Conservation (phyloP, 2,329 filamentous ascomycete genomes). For the Coniochaeta sp. region DNA sequence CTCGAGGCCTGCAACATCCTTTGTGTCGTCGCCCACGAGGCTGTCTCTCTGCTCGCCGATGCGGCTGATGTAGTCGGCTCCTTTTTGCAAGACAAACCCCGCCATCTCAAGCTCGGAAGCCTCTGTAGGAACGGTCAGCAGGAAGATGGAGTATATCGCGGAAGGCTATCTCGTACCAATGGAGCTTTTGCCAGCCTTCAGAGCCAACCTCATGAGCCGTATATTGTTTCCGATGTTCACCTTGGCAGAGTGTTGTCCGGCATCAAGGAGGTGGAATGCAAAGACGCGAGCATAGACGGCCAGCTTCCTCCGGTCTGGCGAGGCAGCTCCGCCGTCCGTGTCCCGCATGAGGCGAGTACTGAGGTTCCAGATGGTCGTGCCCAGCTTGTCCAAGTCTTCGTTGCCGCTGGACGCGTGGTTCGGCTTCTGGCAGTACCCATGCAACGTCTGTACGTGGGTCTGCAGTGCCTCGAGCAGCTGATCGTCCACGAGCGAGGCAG, state of each 20-base stretch:
- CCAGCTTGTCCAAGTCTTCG: slow-evolving; percentile 46
- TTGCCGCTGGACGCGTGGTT: slow-evolving; percentile 22
- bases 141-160: slow-evolving; percentile 4
- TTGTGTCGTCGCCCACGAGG: slow-evolving; percentile 21
- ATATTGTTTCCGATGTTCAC: slow-evolving; percentile 26
- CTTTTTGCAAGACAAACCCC: slow-evolving; percentile 54
- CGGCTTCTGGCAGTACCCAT: slow-evolving; percentile 20
- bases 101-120: slow-evolving; percentile 49
- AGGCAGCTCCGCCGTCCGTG: slow-evolving; percentile 11
- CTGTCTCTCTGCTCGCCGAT: slow-evolving; percentile 23
- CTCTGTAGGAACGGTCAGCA: slow-evolving; percentile 26
- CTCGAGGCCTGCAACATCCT: slow-evolving; percentile 30
- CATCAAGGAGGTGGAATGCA: slow-evolving; percentile 61
- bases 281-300: slow-evolving; percentile 40
- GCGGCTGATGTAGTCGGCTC: slow-evolving; percentile 46
- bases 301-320: slow-evolving; percentile 19
- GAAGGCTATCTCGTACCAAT: slow-evolving; percentile 37
- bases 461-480: slow-evolving; percentile 33
- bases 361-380: slow-evolving; percentile 59
- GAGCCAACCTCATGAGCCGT: slow-evolving; percentile 57
- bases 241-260: slow-evolving; percentile 29
- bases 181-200: slow-evolving; percentile 59
- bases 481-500: slow-evolving; percentile 15
- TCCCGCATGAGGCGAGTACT: slow-evolving; percentile 45
- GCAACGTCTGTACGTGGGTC: slow-evolving; percentile 25